These are phyloP conservation scores for Cucumis cinereus DNA, from an alignment of 306 rosid species.

Conservation along the genomic window DNA sequence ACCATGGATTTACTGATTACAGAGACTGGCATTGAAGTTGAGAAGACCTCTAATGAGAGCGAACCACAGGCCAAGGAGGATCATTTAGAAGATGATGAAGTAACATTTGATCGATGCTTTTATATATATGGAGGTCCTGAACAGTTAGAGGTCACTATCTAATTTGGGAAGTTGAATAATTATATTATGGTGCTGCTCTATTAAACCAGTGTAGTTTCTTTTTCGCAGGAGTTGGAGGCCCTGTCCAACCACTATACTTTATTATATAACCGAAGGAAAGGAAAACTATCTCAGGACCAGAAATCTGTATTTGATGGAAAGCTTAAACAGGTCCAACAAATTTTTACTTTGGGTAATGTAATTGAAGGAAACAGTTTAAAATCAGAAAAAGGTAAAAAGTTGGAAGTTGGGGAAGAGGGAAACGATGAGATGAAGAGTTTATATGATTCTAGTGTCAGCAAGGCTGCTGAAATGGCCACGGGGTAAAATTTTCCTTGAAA, in stretches of 20 bases:
- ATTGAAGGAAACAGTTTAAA: conserved; percentile 44
- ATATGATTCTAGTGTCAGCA: conserved; percentile 76
- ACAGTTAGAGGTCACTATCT: conserved; percentile 74
- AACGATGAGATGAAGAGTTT: conserved; percentile 71
- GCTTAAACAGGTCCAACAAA: conserved; percentile 82
- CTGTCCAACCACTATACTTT: conserved; percentile 81
- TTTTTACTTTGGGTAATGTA: conserved; percentile 56
- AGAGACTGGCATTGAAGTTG: conserved; percentile 91
- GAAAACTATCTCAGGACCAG: conserved; percentile 59
- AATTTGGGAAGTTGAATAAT: conserved; percentile 8
- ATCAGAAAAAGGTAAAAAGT: conserved; percentile 61
- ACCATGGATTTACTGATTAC: conserved; percentile 75
- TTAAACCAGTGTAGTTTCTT: conserved; percentile 4
- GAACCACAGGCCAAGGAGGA: conserved; percentile 40
- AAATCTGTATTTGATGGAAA: conserved; percentile 67
- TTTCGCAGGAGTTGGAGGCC: conserved; percentile 80
- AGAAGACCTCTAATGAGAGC: conserved; percentile 34
- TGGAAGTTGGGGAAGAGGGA: conserved; percentile 51
- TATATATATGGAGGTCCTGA: conserved; percentile 99
- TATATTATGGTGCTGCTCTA: background rate
- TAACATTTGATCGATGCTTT: conserved; percentile 91
- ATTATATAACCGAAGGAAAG: conserved; percentile 75
- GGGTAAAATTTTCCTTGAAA: conserved; percentile 40
- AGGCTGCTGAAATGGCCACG: conserved; percentile 97
- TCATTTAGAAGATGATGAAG: conserved; percentile 63